A percentile compares a stretch with the other conserved stretches of the same genome.
phyloP scores from a whole-genome alignment of 305 asterid species.

The Petunia hybrid region DNA sequence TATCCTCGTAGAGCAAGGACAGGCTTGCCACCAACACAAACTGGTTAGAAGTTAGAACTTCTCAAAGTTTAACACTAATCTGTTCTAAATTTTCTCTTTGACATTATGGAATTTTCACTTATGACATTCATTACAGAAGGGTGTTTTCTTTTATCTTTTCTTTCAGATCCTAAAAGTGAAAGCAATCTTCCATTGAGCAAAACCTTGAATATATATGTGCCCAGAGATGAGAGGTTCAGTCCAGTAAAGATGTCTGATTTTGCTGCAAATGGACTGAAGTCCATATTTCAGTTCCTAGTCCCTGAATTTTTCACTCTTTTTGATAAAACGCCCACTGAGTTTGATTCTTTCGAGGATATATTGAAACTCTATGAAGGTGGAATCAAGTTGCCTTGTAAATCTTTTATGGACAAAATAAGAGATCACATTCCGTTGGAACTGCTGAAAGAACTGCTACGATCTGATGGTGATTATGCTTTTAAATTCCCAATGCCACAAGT shows the following conservation, averaged over 20 bases:
- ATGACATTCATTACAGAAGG: slow-evolving; percentile 51
- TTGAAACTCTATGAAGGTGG: slow-evolving; percentile 65
- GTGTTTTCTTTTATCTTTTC: slow-evolving; percentile 62
- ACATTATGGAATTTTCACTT: background rate
- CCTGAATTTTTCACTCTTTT: slow-evolving; percentile 62
- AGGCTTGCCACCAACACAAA: slow-evolving; percentile 64
- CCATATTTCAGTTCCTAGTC: slow-evolving; percentile 62
- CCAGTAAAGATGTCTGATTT: slow-evolving; percentile 79
- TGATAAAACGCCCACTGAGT: slow-evolving; percentile 67
- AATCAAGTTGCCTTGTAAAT: slow-evolving; percentile 60
- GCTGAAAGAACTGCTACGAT: slow-evolving; percentile 61
- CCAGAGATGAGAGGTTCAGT: slow-evolving; percentile 73
- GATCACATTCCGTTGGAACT: slow-evolving; percentile 59
- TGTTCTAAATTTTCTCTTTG: background rate
- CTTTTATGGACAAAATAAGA: slow-evolving; percentile 43
- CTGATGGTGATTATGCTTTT: slow-evolving; percentile 63
- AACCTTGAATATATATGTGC: slow-evolving; percentile 65
- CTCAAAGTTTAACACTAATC: slow-evolving; percentile 5
- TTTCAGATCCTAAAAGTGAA: slow-evolving; percentile 44
- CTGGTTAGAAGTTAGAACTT: slow-evolving; percentile 43
- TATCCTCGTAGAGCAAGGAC: slow-evolving; percentile 89
- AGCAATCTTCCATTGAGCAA: slow-evolving; percentile 41
- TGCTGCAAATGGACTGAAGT: slow-evolving; percentile 65
- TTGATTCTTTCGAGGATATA: slow-evolving; percentile 66
- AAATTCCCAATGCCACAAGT: slow-evolving; percentile 73